These are phyloP conservation scores for Fusarium oxysporum DNA, from an alignment of 2,329 filamentous ascomycete species.

Conservation along the genomic window DNA sequence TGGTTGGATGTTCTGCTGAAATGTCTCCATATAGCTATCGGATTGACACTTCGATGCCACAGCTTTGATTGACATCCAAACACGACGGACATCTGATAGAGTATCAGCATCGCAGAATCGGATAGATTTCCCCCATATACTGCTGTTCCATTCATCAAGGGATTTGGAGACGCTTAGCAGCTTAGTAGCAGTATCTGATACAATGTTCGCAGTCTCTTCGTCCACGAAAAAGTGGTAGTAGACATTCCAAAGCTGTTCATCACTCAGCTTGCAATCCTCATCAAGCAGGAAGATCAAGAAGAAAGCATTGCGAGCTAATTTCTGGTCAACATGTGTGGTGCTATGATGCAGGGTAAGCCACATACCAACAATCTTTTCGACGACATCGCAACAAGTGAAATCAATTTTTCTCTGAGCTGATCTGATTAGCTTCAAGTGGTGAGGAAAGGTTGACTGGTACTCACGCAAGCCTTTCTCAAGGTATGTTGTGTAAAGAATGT, in stretches of 20 bases:
- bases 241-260: constrained; percentile 60
- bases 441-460: constrained; percentile 22
- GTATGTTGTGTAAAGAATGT: constrained; percentile 66
- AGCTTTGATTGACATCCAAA: constrained; percentile 51
- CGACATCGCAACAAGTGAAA: constrained; percentile 67
- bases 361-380: constrained; percentile 63
- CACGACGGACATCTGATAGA: constrained; percentile 52
- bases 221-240: constrained; percentile 67
- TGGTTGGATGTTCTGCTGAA: constrained; percentile 33
- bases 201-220: constrained; percentile 48
- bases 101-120: constrained; percentile 62
- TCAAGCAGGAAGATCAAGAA: constrained; percentile 64
- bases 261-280: constrained; percentile 40
- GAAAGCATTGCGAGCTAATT: constrained; percentile 65
- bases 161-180: constrained; percentile 54
- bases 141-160: constrained; percentile 57
- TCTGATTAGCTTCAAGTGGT: constrained; percentile 35
- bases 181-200: constrained; percentile 58
- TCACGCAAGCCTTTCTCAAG: constrained; percentile 53
- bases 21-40: constrained; percentile 10
- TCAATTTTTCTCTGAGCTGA: constrained; percentile 58
- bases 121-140: constrained; percentile 58
- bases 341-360: neutral
- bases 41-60: constrained; percentile 31
- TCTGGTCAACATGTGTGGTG: neutral